Evolutionary conservation across 2,329 filamentous ascomycete species (phyloP).

Genomic region (Alternaria infectoria): DNA sequence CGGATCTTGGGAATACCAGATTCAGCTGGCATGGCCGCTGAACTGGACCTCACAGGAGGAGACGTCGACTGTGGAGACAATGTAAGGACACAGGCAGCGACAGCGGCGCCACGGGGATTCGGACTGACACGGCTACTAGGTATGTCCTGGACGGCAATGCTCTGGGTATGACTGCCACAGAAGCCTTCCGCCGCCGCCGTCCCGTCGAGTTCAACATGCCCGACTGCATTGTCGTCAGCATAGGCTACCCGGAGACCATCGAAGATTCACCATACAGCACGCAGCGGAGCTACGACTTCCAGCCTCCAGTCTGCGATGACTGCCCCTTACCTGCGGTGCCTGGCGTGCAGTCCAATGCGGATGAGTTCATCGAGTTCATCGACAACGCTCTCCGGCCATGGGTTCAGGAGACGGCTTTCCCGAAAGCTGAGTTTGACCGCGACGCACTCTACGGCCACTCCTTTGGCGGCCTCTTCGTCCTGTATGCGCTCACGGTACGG

Average conservation of each 20-base stretch:
- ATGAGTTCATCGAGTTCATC: slow-evolving; percentile 55
- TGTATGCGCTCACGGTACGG: slow-evolving; percentile 53
- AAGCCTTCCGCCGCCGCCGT: slow-evolving; percentile 37
- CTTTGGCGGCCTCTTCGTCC: slow-evolving; percentile 56
- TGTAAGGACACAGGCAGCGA: slow-evolving; percentile 25
- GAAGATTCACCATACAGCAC: slow-evolving; percentile 39
- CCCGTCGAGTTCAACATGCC: slow-evolving; percentile 40
- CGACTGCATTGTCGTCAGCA: slow-evolving; percentile 40
- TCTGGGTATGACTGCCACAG: slow-evolving; percentile 33
- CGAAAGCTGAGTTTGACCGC: slow-evolving; percentile 39
- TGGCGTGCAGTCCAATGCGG: slow-evolving; percentile 53
- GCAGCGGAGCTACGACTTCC: slow-evolving; percentile 35
- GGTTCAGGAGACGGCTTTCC: slow-evolving; percentile 38
- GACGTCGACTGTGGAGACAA: slow-evolving; percentile 34
- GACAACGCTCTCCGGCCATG: slow-evolving; percentile 49
- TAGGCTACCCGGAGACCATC: slow-evolving; percentile 39
- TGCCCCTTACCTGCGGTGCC: slow-evolving; percentile 33
- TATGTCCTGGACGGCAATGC: slow-evolving; percentile 45
- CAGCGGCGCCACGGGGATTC: background rate
- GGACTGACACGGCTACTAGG: slow-evolving; percentile 21
- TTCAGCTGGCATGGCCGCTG: slow-evolving; percentile 42
- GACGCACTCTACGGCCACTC: slow-evolving; percentile 59
- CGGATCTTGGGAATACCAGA: slow-evolving; percentile 43
- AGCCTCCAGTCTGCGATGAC: slow-evolving; percentile 38
- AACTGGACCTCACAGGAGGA: slow-evolving; percentile 39